Evolutionary conservation across 2,329 filamentous ascomycete species (phyloP), one percentile per base, ranked within the genome.

Genomic region (Paecilomyces sp.): DNA sequence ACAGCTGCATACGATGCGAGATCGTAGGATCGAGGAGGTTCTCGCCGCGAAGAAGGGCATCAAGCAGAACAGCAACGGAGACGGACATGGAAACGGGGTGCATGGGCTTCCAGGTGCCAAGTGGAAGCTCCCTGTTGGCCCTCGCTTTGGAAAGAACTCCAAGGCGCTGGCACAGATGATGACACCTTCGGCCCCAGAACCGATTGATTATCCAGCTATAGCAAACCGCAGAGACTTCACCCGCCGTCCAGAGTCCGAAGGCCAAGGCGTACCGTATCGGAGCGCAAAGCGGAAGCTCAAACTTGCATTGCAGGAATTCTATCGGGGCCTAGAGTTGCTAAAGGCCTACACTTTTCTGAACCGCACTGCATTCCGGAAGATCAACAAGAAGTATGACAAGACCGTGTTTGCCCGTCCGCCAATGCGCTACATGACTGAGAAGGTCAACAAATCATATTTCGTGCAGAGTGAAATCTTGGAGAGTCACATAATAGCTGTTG

Each of bases 311-410:
- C 90, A 96, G 68, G 94, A 97, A 72, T 96, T 92, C 72, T 97
- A 99, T 72, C 88, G 93, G 22, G 89, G 90, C 0, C 81, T 99
- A 13, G 94, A 99, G 72, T 79, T 97, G 54, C 82, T 99, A 61
- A 97, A 97, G 76, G 90, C 91, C 0, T 99, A 96, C 68, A 88
- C 92, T 1, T 78, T 96, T 24, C 81, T 97, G 13, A 99, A 99
- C 73, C 85, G 91, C 55, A 96, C 91, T 0, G 94, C 92, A 0
- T 97, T 97, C 70, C 88, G 92, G 33, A 99, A 99, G 74, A 91
- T 99, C 71, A 97, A 96, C 77, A 99, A 99, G 75, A 99, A 99
- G 76, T 97, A 95, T 72, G 92, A 97, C 80, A 99, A 97, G 77
- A 86, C 89, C 1, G 86, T 92, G 59, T 85, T 92, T 66, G 88